A percentile compares a stretch with the other conserved stretches of the same genome.
phyloP scores from a whole-genome alignment of 2,329 filamentous ascomycete species.

The Epichloe gansuensis region DNA sequence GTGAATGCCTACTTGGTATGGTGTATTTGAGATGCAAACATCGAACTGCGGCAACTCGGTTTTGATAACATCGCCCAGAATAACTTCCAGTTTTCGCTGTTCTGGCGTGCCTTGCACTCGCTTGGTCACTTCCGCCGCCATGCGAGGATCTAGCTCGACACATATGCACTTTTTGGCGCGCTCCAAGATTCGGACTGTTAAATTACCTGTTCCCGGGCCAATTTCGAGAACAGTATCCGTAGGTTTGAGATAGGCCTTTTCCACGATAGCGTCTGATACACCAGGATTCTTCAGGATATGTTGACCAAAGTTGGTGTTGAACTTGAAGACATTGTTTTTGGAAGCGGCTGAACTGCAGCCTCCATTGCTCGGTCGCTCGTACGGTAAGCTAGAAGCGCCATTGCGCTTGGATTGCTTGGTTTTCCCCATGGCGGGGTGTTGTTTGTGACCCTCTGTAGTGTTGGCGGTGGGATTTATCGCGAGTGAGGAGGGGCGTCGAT shows the following conservation, averaged over 20 bases:
- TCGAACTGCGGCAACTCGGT: constrained; percentile 65
- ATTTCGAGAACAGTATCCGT: constrained; percentile 86
- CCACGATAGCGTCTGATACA: constrained; percentile 57
- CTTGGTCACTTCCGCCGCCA: constrained; percentile 91
- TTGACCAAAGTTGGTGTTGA: constrained; percentile 78
- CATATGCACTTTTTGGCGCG: constrained; percentile 71
- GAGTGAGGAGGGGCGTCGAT: neutral
- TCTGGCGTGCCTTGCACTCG: constrained; percentile 82
- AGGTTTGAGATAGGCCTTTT: constrained; percentile 79
- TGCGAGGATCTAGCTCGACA: constrained; percentile 88
- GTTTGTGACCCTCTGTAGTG: neutral
- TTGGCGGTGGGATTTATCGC: constrained; percentile 3
- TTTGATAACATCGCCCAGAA: constrained; percentile 83
- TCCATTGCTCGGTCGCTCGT: constrained; percentile 25
- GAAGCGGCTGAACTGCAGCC: constrained; percentile 7
- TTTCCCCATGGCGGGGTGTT: constrained; percentile 35
- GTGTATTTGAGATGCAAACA: constrained; percentile 61
- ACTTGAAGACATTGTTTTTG: constrained; percentile 86
- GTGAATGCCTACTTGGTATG: constrained; percentile 40
- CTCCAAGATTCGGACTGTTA: constrained; percentile 81
- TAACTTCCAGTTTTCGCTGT: constrained; percentile 71
- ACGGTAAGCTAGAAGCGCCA: constrained; percentile 28
- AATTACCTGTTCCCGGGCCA: constrained; percentile 76
- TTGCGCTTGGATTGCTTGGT: constrained; percentile 39
- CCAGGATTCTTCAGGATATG: constrained; percentile 91